These are phyloP conservation scores for Diddensiella caesifluorescens DNA, from an alignment of 805 yeast genomes.

Conservation along the genomic window DNA sequence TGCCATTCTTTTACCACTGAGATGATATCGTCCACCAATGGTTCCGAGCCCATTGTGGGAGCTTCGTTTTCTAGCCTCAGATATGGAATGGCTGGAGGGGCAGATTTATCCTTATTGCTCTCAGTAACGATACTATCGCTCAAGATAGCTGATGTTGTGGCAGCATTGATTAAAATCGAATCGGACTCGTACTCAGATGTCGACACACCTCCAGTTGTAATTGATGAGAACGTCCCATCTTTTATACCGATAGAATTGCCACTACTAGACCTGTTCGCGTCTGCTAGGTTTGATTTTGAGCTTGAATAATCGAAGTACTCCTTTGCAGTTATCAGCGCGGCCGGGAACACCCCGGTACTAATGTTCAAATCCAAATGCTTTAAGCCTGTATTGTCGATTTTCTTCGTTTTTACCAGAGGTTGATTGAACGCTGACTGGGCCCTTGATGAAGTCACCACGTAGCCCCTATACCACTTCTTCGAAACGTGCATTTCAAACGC, in stretches of 20 bases:
- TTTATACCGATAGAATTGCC: background rate
- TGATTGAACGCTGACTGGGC: conserved; percentile 25
- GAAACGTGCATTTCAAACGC: conserved; percentile 55
- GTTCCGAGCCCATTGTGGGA: conserved; percentile 22
- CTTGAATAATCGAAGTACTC: conserved; percentile 20
- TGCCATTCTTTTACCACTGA: conserved; percentile 32
- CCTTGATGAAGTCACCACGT: conserved; percentile 55
- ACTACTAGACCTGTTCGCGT: background rate
- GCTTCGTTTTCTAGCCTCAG: conserved; percentile 22
- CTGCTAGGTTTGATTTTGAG: background rate
- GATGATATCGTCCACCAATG: conserved; percentile 31
- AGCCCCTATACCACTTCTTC: conserved; percentile 75
- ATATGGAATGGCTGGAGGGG: conserved; percentile 24
- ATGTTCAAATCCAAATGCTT: conserved; percentile 23
- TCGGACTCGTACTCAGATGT: conserved; percentile 4
- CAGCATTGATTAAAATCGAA: background rate
- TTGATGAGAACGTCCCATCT: conserved; percentile 4
- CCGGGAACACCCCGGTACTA: conserved; percentile 27
- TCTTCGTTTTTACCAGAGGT: conserved; percentile 29
- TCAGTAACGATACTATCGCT: background rate
- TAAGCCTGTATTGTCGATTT: conserved; percentile 27
- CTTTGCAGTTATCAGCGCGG: conserved; percentile 19
- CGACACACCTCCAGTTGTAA: background rate
- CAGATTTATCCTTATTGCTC: conserved; percentile 10
- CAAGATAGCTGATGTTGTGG: background rate